phyloP scores from a whole-genome alignment of 352 stramenopile genomes.

The Pythium vanterpoolii region DNA sequence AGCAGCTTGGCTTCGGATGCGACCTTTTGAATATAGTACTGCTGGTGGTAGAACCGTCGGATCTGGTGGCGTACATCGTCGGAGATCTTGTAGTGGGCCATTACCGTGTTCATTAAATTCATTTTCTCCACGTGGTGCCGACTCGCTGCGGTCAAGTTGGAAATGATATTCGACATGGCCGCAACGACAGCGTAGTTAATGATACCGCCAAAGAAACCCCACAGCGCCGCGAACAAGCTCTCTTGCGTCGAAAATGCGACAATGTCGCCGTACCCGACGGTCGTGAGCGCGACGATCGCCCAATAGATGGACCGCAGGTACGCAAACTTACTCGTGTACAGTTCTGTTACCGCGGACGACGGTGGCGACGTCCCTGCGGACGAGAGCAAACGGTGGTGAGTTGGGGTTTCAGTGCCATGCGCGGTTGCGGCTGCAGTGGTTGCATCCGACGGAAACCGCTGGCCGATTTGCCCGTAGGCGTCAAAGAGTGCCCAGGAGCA shows the following conservation, averaged over 20 bases:
- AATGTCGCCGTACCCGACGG: constrained; percentile 75
- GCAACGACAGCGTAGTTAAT: constrained; percentile 81
- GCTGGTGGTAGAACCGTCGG: constrained; percentile 73
- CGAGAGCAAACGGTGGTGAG: constrained; percentile 6
- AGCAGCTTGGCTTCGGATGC: constrained; percentile 63
- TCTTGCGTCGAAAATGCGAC: constrained; percentile 71
- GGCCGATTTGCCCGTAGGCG: constrained; percentile 57
- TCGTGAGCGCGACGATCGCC: constrained; percentile 69
- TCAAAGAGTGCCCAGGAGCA: constrained; percentile 77
- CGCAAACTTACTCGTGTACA: constrained; percentile 56
- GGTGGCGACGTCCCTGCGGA: too few species aligned
- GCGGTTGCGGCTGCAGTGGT: not conserved
- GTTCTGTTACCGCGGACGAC: not conserved
- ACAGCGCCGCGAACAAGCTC: constrained; percentile 60
- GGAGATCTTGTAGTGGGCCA: constrained; percentile 60
- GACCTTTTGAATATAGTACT: constrained; percentile 71
- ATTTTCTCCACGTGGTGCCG: constrained; percentile 66
- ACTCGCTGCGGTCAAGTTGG: constrained; percentile 55
- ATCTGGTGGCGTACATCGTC: constrained; percentile 55
- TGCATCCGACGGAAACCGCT: constrained; percentile 26
- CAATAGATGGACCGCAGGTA: constrained; percentile 76
- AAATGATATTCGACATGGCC: constrained; percentile 78
- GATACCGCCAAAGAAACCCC: constrained; percentile 61
- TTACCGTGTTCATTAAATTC: constrained; percentile 60
- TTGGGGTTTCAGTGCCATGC: constrained; percentile 11